These are phyloP conservation scores for Gracilaria gracilis DNA, from an alignment of 23 red algal species.

Conservation along the genomic window DNA sequence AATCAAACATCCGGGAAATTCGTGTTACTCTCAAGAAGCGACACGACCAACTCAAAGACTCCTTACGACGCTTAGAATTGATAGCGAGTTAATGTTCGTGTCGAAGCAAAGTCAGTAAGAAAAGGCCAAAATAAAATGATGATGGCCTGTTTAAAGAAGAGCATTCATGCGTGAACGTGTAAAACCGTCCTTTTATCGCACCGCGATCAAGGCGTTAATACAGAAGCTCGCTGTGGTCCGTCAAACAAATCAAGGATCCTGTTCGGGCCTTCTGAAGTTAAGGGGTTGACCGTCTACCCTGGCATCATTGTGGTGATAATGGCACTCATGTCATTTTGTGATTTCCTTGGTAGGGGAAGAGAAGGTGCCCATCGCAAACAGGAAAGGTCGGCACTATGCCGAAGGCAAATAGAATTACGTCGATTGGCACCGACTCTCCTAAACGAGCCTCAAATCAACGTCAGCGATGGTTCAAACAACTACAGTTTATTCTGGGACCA, in stretches of 20 bases:
- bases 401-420: background rate
- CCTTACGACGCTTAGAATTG: background rate
- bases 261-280: background rate
- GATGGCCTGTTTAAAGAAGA: too few species aligned
- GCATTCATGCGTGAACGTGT: background rate
- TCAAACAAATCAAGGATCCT: background rate
- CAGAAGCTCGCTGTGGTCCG: background rate
- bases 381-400: background rate
- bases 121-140: background rate
- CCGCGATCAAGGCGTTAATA: background rate
- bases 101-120: too few species aligned
- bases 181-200: background rate
- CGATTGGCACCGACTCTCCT: background rate
- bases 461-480: conserved; percentile 25
- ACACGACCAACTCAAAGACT: background rate
- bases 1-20: background rate
- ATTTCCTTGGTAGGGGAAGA: background rate
- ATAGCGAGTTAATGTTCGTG: background rate
- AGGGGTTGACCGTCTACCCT: background rate
- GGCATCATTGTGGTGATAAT: background rate
- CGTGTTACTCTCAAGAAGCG: background rate
- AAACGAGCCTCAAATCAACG: background rate
- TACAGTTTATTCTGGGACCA: conserved; percentile 32
- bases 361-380: background rate
- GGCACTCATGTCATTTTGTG: background rate